Evolutionary conservation across 2,329 filamentous ascomycete genomes (phyloP).

Genomic region (Teratosphaeriaceae sp.): DNA sequence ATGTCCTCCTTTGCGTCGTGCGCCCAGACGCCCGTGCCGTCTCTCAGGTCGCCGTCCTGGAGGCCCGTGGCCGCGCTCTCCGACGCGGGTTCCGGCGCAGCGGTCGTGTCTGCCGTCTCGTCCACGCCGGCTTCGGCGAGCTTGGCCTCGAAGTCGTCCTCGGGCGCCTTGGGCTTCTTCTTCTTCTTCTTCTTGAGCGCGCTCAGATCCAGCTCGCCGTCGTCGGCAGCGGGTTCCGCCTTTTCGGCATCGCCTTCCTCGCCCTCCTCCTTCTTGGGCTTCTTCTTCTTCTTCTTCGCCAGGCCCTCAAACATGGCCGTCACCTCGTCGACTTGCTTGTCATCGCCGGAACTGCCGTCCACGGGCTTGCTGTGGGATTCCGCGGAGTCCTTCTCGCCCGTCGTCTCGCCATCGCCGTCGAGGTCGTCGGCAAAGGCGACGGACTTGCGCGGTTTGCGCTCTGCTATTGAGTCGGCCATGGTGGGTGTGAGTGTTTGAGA

Average conservation of each 20-base stretch:
- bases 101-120: conserved; percentile 45
- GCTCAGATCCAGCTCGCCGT: conserved; percentile 57
- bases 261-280: conserved; percentile 45
- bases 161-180: conserved; percentile 53
- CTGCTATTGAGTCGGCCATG: conserved; percentile 46
- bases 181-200: conserved; percentile 87
- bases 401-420: conserved; percentile 74
- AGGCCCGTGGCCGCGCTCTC: conserved; percentile 30
- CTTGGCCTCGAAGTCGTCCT: conserved; percentile 61
- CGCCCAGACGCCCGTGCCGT: conserved; percentile 83
- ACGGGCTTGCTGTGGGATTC: conserved; percentile 58
- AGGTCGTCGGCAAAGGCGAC: conserved; percentile 89
- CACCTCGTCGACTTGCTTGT: conserved; percentile 28
- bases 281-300: conserved; percentile 65
- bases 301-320: conserved; percentile 32
- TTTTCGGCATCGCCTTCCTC: conserved; percentile 36
- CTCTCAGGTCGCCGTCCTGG: conserved; percentile 68
- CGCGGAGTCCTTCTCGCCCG: conserved; percentile 73
- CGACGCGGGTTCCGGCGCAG: conserved; percentile 48
- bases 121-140: conserved; percentile 53
- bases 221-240: conserved; percentile 44
- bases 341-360: conserved; percentile 16
- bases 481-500: conserved; percentile 38
- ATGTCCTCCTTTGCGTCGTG: conserved; percentile 74
- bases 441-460: conserved; percentile 78